Evolutionary conservation across 1,139 yeast species (phyloP), one percentile per base, ranked within the genome.

Genomic region (Yamadazyma aaseri): DNA sequence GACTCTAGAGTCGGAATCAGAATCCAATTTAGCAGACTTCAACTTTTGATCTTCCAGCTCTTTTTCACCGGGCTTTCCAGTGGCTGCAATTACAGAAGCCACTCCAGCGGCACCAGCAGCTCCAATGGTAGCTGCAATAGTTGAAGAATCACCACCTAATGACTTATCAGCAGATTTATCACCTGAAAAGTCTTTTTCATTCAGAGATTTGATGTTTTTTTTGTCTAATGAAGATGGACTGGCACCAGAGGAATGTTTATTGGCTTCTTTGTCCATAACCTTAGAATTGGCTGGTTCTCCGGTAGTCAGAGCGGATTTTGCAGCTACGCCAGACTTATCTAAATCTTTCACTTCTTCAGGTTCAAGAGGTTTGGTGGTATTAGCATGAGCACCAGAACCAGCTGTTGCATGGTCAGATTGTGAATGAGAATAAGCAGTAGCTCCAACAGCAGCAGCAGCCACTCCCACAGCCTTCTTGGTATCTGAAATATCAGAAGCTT

Each of bases 361-460:
- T 11, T 23, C 28, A 17, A 37, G 34, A 9, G 39, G 41, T 20
- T 38, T n/a, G 12, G 41, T 33, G 3, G 21, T 31, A 23, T 36
- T 33, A 6, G 40, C 40, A 23, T 20, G 20, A 26, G 38, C 42
- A 22, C 39, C 35, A 21, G 34, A 26, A 14, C 27, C 27, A 22
- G 12, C 25, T n/a, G n/a, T n/a, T n/a, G n/a, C n/a, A n/a, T 7
- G n/a, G 18, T 9, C n/a, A 10, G 35, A 29, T 20, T 17, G 21
- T 14, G 32, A 34, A 20, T 35, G 33, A 22, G 34, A 25, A 25
- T 15, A 10, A 12, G 13, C 13, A 10, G 24, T 11, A 5, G 17
- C 17, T 10, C 14, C 16, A 3, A 18, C 31, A 22, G 27, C 26
- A 25, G 27, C 27, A 12, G 24, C 36, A 29, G 26, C 36, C 11